Conservation (phyloP, 2,329 filamentous ascomycete genomes). For the Exophiala oligosperma region DNA sequence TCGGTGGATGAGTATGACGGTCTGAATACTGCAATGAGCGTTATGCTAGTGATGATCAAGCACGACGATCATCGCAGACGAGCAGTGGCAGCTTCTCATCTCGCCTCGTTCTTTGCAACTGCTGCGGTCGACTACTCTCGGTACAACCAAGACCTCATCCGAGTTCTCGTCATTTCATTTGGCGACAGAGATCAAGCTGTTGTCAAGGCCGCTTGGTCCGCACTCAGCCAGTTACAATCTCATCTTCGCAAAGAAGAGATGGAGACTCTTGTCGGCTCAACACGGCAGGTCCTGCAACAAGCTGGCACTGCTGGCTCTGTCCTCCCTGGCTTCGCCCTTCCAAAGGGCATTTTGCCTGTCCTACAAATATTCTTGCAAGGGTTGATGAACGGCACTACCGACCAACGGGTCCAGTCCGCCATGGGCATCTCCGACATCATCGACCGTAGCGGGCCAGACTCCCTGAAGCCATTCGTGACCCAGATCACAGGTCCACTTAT, state of each 20-base stretch:
- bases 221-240: conserved; percentile 83
- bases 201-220: conserved; percentile 85
- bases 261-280: conserved; percentile 86
- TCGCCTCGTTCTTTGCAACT: conserved; percentile 81
- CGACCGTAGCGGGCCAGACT: conserved; percentile 83
- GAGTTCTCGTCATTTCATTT: conserved; percentile 85
- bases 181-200: conserved; percentile 81
- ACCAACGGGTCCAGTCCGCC: conserved; percentile 88
- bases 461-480: conserved; percentile 91
- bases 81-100: conserved; percentile 72
- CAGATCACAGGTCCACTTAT: conserved; percentile 97
- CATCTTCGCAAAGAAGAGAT: conserved; percentile 95
- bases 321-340: conserved; percentile 82
- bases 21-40: conserved; percentile 92
- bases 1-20: conserved; percentile 97
- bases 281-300: conserved; percentile 79
- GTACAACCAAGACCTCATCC: conserved; percentile 94
- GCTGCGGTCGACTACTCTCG: conserved; percentile 86
- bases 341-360: conserved; percentile 96
- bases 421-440: conserved; percentile 94
- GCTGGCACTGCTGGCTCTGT: conserved; percentile 84
- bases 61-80: conserved; percentile 88
- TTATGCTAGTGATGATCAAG: conserved; percentile 83
- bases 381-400: conserved; percentile 91
- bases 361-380: conserved; percentile 96